These are phyloP conservation scores for Colletotrichum echinochloae DNA, from an alignment of 2,329 filamentous ascomycete species.

Conservation along the genomic window DNA sequence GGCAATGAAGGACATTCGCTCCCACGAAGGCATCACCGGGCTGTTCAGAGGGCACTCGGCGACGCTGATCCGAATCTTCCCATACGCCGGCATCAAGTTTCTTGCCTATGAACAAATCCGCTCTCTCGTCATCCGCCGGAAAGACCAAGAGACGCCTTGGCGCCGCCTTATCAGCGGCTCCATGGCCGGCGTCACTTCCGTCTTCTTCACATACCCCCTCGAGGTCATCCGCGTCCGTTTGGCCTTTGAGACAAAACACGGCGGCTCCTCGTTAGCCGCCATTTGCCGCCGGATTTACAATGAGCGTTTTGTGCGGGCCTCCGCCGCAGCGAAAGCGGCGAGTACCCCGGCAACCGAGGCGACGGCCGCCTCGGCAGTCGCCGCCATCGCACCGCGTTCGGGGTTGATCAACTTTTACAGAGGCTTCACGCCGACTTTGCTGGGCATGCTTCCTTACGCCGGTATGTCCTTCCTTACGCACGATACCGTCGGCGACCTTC, in stretches of 20 bases:
- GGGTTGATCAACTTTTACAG: slow-evolving; percentile 94
- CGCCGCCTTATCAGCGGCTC: slow-evolving; percentile 81
- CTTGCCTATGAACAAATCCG: slow-evolving; percentile 97
- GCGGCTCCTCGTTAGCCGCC: slow-evolving; percentile 75
- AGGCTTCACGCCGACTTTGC: slow-evolving; percentile 88
- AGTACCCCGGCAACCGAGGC: slow-evolving; percentile 57
- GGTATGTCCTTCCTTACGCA: slow-evolving; percentile 96
- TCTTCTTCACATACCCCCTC: slow-evolving; percentile 96
- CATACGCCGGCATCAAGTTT: slow-evolving; percentile 98
- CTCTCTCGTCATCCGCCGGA: slow-evolving; percentile 77
- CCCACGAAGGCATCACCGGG: slow-evolving; percentile 77
- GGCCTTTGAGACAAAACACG: slow-evolving; percentile 91
- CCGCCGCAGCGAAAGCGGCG: slow-evolving; percentile 49
- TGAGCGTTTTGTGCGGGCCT: slow-evolving; percentile 67
- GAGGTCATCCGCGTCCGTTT: slow-evolving; percentile 93
- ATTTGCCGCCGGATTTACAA: slow-evolving; percentile 91
- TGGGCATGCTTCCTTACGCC: slow-evolving; percentile 97
- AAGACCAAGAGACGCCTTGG: slow-evolving; percentile 81
- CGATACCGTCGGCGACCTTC: slow-evolving; percentile 86
- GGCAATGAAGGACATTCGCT: slow-evolving; percentile 87
- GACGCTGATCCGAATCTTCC: slow-evolving; percentile 93
- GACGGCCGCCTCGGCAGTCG: slow-evolving; percentile 55
- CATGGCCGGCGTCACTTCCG: slow-evolving; percentile 85
- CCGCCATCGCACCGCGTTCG: slow-evolving; percentile 66
- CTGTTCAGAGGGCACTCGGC: slow-evolving; percentile 95